Evolutionary conservation across 441 rosid species (phyloP), one percentile per base, ranked within the genome.

Genomic region (Populus trichocarpa): DNA sequence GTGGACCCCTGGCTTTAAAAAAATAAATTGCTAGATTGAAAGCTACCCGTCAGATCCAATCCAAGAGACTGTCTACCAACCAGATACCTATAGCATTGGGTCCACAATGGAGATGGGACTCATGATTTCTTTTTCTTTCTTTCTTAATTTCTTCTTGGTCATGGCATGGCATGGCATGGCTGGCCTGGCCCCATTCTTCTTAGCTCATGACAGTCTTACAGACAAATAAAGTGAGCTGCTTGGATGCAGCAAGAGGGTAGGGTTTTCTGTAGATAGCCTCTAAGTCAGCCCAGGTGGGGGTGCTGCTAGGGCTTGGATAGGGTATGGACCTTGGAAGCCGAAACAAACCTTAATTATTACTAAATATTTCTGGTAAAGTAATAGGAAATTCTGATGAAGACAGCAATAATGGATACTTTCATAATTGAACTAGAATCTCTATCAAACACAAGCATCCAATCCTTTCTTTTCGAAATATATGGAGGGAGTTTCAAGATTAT

Each of bases 21-120:
- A 16, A 16, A 20, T 36, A 73, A 73, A 23, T 81, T 67, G 77
- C 79, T 73, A 36, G 32, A n/a, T 38, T 25, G 84, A 83, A 77
- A 82, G 86, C 69, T 69, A 81, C 84, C 80, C 77, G 72, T 82
- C 81, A 57, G 73, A 80, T 78, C 78, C 76, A 79, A 70, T 80
- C 84, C 85, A 75, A 83, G 28, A 79, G 82, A 73, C 82, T 80
- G 73, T 73, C 73, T 50, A 77, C 79, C 84, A 75, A 69, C 81
- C 77, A 79, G 72, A 70, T 9, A 33, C 23, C 66, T 32, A 23
- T 63, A 16, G 12, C 13, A 38, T 11, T 14, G 73, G 83, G 46
- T 53, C 80, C 77, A 59, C 76, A 13, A 71, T 67, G 78, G 22
- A n/a, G 75, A 66, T 30, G 1, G 6, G 50, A 33, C 36, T 33